Evolutionary conservation across 805 yeast genomes (phyloP).

Genomic region (Maudiozyma turicensis): DNA sequence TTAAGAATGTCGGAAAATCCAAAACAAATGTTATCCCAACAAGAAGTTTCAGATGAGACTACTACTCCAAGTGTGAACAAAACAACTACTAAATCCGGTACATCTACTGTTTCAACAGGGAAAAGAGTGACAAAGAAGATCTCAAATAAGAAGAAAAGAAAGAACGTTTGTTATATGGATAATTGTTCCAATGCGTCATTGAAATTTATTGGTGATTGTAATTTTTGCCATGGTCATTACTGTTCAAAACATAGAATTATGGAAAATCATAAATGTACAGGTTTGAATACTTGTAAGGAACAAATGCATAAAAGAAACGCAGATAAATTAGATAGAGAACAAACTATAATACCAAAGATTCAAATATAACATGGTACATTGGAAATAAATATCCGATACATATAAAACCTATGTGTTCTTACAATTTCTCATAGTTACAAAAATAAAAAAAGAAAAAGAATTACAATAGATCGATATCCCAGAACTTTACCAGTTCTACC

Average conservation of each 20-base stretch:
- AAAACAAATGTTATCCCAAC: not conserved
- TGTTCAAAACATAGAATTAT: constrained; percentile 80
- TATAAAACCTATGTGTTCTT: too few relatives aligned
- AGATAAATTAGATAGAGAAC: constrained; percentile 69
- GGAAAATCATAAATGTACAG: constrained; percentile 76
- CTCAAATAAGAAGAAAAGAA: constrained; percentile 20
- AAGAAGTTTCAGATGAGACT: not conserved
- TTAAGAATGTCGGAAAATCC: not conserved
- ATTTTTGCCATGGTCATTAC: constrained; percentile 73
- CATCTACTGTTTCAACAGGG: not conserved
- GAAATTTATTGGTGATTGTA: constrained; percentile 69
- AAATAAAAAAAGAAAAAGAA: too few relatives aligned
- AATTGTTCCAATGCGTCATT: constrained; percentile 56
- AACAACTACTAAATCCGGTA: not conserved
- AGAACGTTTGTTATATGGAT: constrained; percentile 42
- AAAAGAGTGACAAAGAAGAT: constrained; percentile 13
- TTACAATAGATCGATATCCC: too few relatives aligned
- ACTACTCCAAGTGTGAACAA: not conserved
- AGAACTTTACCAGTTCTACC: too few relatives aligned
- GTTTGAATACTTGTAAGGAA: constrained; percentile 72
- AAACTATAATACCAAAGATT: constrained; percentile 59
- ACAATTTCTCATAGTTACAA: too few relatives aligned
- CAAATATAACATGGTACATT: not conserved
- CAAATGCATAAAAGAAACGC: constrained; percentile 80
- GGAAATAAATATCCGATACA: too few relatives aligned